Percentiles rank a stretch among this genome's conserved stretches.
Conservation (phyloP, 345 rosid species). For the Eutrema japonicum region DNA sequence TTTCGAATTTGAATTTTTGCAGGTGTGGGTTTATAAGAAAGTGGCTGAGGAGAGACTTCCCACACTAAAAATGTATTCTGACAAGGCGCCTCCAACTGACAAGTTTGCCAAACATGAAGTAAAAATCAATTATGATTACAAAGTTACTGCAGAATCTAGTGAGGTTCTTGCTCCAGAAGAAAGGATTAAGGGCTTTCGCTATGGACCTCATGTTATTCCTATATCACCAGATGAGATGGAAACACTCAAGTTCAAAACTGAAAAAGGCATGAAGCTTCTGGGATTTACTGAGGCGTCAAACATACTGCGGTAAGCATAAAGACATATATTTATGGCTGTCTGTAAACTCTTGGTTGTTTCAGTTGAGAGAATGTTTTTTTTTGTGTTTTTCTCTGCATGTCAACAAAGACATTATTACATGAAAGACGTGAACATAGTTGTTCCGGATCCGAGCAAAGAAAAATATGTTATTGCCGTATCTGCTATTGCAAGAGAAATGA, state of each 20-base stretch:
- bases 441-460: conserved; percentile 79
- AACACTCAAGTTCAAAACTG: conserved; percentile 82
- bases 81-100: conserved; percentile 84
- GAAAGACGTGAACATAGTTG: conserved; percentile 88
- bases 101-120: conserved; percentile 87
- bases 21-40: conserved; percentile 99
- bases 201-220: conserved; percentile 97
- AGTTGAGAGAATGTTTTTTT: conserved; percentile 14
- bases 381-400: conserved; percentile 32
- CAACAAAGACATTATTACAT: conserved; percentile 78
- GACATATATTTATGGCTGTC: conserved; percentile 14
- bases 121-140: conserved; percentile 82
- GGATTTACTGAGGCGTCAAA: conserved; percentile 83
- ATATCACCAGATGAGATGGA: conserved; percentile 76
- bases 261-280: conserved; percentile 86
- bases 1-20: conserved; percentile 18
- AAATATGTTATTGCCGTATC: conserved; percentile 70
- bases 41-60: conserved; percentile 93
- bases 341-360: conserved; percentile 19
- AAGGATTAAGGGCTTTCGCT: conserved; percentile 89
- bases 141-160: conserved; percentile 56
- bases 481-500: conserved; percentile 89
- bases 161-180: conserved; percentile 84
- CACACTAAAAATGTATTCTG: conserved; percentile 78
- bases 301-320: conserved; percentile 58